These are phyloP conservation scores for Diutina mesorugosa DNA, from an alignment of 1,139 yeast species.

Conservation along the genomic window DNA sequence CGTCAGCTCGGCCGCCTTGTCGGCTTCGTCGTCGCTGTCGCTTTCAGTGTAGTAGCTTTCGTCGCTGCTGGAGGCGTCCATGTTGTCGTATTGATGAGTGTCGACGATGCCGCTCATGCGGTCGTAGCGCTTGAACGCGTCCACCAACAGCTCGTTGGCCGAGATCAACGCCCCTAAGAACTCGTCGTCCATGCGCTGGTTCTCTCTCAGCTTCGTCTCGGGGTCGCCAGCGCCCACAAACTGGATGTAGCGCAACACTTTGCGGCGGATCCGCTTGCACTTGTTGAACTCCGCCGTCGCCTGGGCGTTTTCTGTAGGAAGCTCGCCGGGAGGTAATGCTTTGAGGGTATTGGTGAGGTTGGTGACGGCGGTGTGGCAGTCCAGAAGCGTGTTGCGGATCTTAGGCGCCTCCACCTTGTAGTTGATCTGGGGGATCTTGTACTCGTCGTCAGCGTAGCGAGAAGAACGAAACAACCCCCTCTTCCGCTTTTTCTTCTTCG, in stretches of 20 bases:
- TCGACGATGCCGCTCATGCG: constrained; percentile 21
- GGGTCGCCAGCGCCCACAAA: constrained; percentile 47
- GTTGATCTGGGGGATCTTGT: constrained; percentile 55
- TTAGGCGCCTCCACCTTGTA: constrained; percentile 62
- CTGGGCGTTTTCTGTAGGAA: constrained; percentile 50
- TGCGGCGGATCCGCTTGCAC: constrained; percentile 67
- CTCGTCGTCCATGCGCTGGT: constrained; percentile 46
- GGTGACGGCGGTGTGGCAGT: constrained; percentile 65
- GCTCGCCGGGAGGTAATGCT: constrained; percentile 36
- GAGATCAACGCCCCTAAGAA: constrained; percentile 73
- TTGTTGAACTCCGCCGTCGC: constrained; percentile 53
- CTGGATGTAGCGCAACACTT: constrained; percentile 70
- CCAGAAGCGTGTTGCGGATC: constrained; percentile 58
- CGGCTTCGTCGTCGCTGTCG: constrained; percentile 16
- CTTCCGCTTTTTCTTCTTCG: background rate
- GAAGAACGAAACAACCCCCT: constrained; percentile 6
- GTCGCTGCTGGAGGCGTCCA: constrained; percentile 13
- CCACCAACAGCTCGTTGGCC: constrained; percentile 82
- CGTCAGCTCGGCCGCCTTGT: constrained; percentile 14
- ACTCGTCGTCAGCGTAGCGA: constrained; percentile 37
- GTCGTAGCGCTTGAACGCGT: constrained; percentile 59
- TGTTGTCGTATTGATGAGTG: constrained; percentile 19
- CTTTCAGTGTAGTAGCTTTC: constrained; percentile 35
- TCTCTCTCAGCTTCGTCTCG: constrained; percentile 15
- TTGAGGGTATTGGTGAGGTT: constrained; percentile 55